Percentiles rank a stretch among this genome's conserved stretches.
Conservation (phyloP, 2,329 filamentous ascomycete genomes). For the Sphaerulina vaccinii region DNA sequence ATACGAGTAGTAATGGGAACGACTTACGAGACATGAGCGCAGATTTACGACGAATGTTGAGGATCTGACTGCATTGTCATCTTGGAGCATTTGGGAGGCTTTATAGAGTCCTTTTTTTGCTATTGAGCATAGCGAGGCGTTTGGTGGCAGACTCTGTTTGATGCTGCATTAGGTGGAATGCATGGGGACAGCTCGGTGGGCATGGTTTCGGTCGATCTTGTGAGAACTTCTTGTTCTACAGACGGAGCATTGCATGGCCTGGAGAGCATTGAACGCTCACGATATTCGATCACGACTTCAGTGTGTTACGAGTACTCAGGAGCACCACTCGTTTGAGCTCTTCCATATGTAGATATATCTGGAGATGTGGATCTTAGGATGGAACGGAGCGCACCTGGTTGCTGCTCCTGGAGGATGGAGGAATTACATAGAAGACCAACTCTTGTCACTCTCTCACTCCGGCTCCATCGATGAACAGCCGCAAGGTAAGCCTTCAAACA, state of each 20-base stretch:
- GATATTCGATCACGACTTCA: slow-evolving; percentile 1
- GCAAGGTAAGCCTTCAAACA: too few relatives aligned
- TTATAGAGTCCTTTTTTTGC: slow-evolving; percentile 4
- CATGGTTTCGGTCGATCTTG: neutral
- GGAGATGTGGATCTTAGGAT: neutral
- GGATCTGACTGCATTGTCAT: slow-evolving; percentile 31
- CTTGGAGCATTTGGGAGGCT: slow-evolving; percentile 7
- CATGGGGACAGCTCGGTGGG: neutral
- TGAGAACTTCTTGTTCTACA: neutral
- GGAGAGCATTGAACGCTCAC: slow-evolving; percentile 1
- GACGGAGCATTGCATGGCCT: neutral
- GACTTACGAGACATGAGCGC: slow-evolving; percentile 33
- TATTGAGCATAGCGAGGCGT: slow-evolving; percentile 21
- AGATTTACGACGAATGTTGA: slow-evolving; percentile 43
- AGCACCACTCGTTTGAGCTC: neutral
- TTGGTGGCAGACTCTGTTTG: slow-evolving; percentile 4
- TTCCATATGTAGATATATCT: neutral
- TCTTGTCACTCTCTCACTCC: slow-evolving; percentile 27
- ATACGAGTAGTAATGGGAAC: slow-evolving; percentile 8
- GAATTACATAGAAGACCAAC: slow-evolving; percentile 32
- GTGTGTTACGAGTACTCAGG: neutral
- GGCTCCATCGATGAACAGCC: too few relatives aligned
- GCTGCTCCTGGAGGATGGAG: neutral
- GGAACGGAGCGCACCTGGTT: neutral
- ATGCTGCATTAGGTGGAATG: neutral